Evolutionary conservation across 495 filamentous ascomycete species (phyloP).

Genomic region (Penicillium psychrofluorescens): DNA sequence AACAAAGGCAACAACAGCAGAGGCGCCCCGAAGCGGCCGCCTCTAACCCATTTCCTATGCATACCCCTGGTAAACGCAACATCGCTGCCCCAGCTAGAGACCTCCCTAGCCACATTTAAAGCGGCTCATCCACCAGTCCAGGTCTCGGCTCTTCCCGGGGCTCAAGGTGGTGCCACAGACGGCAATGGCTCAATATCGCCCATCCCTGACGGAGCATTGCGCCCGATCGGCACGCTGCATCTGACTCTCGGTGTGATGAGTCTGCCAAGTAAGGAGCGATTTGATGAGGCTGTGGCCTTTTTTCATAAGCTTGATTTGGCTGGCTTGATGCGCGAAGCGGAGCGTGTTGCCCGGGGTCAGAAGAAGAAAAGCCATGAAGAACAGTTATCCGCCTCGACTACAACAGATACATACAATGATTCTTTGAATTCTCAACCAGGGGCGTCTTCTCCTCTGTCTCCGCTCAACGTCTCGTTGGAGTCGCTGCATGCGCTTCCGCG

Average conservation of each 20-base stretch:
- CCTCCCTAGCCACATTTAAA: constrained; percentile 53
- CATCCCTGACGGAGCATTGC: constrained; percentile 54
- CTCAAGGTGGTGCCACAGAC: constrained; percentile 4
- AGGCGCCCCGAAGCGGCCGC: constrained; percentile 25
- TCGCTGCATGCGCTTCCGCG: constrained; percentile 29
- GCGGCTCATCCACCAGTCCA: constrained; percentile 36
- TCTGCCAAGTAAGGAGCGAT: constrained; percentile 45
- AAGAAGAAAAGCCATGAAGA: not conserved
- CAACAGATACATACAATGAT: too few species aligned
- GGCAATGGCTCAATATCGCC: constrained; percentile 15
- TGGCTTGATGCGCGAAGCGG: constrained; percentile 36
- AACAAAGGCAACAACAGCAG: constrained; percentile 1
- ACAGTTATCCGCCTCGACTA: too few species aligned
- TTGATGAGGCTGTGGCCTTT: constrained; percentile 52
- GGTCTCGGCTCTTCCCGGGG: constrained; percentile 2
- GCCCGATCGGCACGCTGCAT: constrained; percentile 77
- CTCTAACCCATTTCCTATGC: constrained; percentile 84
- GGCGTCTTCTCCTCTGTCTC: not conserved
- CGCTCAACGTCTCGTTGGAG: constrained; percentile 28
- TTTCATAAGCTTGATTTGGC: constrained; percentile 47
- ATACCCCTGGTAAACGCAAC: constrained; percentile 61
- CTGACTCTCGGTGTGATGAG: constrained; percentile 86
- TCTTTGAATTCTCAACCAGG: too few species aligned
- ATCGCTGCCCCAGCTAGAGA: constrained; percentile 57
- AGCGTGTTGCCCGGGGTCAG: constrained; percentile 2